A percentile compares a stretch with the other conserved stretches of the same genome.
phyloP scores from a whole-genome alignment of 192 early-diverging fungal genomes.

The Geranomyces variabilis region DNA sequence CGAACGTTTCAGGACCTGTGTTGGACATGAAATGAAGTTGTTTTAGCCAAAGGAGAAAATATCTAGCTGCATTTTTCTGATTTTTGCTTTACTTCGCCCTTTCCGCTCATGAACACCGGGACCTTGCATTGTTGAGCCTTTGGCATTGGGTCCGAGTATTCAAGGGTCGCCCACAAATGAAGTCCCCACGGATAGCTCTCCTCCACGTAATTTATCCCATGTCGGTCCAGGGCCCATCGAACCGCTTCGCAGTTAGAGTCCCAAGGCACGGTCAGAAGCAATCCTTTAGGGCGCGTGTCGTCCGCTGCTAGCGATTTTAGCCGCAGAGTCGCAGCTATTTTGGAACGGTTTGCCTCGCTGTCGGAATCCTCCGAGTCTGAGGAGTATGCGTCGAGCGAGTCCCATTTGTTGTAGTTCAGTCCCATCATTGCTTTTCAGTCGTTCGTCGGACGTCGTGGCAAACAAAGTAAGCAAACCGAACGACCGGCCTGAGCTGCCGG shows the following conservation, averaged over 20 bases:
- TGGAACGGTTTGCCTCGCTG: background rate
- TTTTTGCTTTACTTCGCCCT: conserved; percentile 45
- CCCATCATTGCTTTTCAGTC: conserved; percentile 19
- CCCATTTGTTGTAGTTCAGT: conserved; percentile 39
- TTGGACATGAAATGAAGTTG: background rate
- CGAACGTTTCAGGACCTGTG: conserved; percentile 46
- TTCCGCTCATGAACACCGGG: conserved; percentile 45
- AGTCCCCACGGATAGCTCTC: conserved; percentile 44
- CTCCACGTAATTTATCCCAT: conserved; percentile 44
- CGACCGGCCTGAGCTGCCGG: too few species aligned
- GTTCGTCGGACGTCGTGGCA: too few species aligned
- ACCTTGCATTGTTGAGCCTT: conserved; percentile 38
- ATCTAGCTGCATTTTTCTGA: background rate
- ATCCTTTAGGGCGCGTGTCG: conserved; percentile 7
- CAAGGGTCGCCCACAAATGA: conserved; percentile 39
- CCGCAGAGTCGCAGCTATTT: conserved; percentile 16
- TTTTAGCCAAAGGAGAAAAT: too few species aligned
- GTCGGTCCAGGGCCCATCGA: conserved; percentile 52
- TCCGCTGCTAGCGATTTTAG: conserved; percentile 19
- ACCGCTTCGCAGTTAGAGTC: conserved; percentile 41
- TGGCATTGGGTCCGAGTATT: conserved; percentile 38
- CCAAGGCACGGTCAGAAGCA: conserved; percentile 39
- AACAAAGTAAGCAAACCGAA: too few species aligned
- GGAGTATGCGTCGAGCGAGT: conserved; percentile 25
- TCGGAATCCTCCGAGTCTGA: conserved; percentile 15